These are phyloP conservation scores for Phytopythium kandeliae DNA, from an alignment of 352 stramenopile genomes.

Conservation along the genomic window DNA sequence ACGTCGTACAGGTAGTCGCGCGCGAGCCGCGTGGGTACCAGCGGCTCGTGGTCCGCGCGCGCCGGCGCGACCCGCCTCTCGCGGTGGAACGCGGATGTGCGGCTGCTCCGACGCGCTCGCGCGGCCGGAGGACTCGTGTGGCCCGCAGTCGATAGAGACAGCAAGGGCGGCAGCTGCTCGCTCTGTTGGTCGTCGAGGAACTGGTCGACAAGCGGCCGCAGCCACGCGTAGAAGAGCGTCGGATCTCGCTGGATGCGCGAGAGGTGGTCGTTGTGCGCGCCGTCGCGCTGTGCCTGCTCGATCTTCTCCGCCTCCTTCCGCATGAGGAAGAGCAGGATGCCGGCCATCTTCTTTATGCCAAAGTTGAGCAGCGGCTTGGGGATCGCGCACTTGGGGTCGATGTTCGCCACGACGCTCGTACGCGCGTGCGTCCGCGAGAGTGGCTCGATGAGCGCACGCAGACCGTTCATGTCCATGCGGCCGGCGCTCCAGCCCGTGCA, in stretches of 20 bases:
- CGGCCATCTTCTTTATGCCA: constrained; percentile 79
- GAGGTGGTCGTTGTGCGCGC: constrained; percentile 46
- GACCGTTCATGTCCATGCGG: constrained; percentile 68
- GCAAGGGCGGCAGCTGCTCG: constrained; percentile 23
- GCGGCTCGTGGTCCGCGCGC: neutral
- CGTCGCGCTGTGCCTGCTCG: constrained; percentile 46
- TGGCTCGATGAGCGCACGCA: constrained; percentile 72
- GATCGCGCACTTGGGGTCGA: constrained; percentile 74
- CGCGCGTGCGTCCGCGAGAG: constrained; percentile 56
- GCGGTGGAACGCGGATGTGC: constrained; percentile 29
- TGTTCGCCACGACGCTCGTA: constrained; percentile 73
- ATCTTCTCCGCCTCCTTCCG: constrained; percentile 78
- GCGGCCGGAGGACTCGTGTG: constrained; percentile 10
- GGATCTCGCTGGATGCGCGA: constrained; percentile 58
- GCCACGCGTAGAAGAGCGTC: constrained; percentile 71
- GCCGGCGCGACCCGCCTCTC: constrained; percentile 9
- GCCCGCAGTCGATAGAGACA: constrained; percentile 12
- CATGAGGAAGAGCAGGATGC: constrained; percentile 69
- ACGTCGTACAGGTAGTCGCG: constrained; percentile 69
- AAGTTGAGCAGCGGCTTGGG: constrained; percentile 73
- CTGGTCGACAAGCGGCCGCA: constrained; percentile 53
- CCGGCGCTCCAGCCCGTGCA: constrained; percentile 63
- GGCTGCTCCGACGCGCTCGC: constrained; percentile 16
- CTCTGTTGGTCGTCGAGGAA: constrained; percentile 53
- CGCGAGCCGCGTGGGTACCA: constrained; percentile 15